Evolutionary conservation across 495 filamentous ascomycete species (phyloP).

Genomic region (Sporormia fimetaria): DNA sequence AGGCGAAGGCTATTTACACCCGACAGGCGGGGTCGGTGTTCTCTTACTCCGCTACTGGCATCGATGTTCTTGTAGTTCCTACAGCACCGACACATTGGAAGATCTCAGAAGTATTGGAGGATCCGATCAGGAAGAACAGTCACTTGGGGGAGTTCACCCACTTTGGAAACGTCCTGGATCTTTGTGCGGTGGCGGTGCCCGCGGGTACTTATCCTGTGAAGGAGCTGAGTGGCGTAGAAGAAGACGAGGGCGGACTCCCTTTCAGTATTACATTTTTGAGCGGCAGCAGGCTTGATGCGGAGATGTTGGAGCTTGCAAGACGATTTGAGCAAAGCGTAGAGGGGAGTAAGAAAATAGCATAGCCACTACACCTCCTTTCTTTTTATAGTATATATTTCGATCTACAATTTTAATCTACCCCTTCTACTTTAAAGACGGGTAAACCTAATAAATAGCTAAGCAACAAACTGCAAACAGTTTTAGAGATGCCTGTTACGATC

Average conservation of each 20-base stretch:
- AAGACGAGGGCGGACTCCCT: slow-evolving; percentile 37
- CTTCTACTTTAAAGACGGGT: too few relatives aligned
- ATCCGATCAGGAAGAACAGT: slow-evolving; percentile 46
- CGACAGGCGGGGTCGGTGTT: slow-evolving; percentile 40
- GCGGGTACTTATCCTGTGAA: slow-evolving; percentile 37
- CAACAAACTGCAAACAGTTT: too few relatives aligned
- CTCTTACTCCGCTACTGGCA: slow-evolving; percentile 33
- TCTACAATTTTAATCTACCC: too few relatives aligned
- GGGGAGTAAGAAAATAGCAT: too few relatives aligned
- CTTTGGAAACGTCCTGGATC: slow-evolving; percentile 53
- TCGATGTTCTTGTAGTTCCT: slow-evolving; percentile 52
- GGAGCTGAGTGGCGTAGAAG: slow-evolving; percentile 24
- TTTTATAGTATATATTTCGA: too few relatives aligned
- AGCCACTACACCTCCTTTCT: too few relatives aligned
- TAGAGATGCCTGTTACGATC: too few relatives aligned
- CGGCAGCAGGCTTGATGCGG: slow-evolving; percentile 44
- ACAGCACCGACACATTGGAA: slow-evolving; percentile 49
- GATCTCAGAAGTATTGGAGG: slow-evolving; percentile 43
- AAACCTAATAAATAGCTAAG: too few relatives aligned
- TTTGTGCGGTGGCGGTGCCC: slow-evolving; percentile 49
- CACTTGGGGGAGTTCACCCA: slow-evolving; percentile 51
- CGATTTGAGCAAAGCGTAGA: slow-evolving; percentile 38
- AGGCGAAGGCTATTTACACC: slow-evolving; percentile 39
- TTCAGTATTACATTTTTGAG: slow-evolving; percentile 55
- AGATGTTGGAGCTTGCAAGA: slow-evolving; percentile 44